Conservation (phyloP, 2,329 filamentous ascomycete species). For the Monosporascus sp. region DNA sequence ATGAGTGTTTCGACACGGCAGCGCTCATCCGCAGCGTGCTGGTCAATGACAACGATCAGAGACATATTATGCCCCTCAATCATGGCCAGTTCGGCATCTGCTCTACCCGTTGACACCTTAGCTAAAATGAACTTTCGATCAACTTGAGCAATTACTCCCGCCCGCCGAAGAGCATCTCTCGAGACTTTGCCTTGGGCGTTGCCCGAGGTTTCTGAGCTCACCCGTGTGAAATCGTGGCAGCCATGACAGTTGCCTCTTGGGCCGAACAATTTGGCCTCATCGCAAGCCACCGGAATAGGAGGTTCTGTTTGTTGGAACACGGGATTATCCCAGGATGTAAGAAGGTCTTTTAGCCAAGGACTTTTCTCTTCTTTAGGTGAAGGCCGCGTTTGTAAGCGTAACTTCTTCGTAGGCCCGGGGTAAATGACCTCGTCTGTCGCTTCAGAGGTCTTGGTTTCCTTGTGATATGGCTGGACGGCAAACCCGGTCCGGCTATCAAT, state of each 20-base stretch:
- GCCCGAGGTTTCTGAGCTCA: slow-evolving; percentile 17
- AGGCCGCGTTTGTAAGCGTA: slow-evolving; percentile 9
- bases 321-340: slow-evolving; percentile 69
- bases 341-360: slow-evolving; percentile 55
- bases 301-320: slow-evolving; percentile 54
- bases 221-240: slow-evolving; percentile 5
- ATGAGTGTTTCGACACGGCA: slow-evolving; percentile 73
- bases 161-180: slow-evolving; percentile 52
- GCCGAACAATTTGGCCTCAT: slow-evolving; percentile 17
- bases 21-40: slow-evolving; percentile 92
- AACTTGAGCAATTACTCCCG: slow-evolving; percentile 72
- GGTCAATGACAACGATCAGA: slow-evolving; percentile 73
- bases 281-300: slow-evolving; percentile 37
- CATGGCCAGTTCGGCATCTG: background rate
- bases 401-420: slow-evolving; percentile 6
- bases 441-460: slow-evolving; percentile 26
- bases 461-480: slow-evolving; percentile 20
- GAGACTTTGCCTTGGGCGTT: slow-evolving; percentile 48
- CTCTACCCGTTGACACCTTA: slow-evolving; percentile 39
- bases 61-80: slow-evolving; percentile 2
- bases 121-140: slow-evolving; percentile 85
- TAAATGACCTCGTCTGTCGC: slow-evolving; percentile 23
- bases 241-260: slow-evolving; percentile 10
- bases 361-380: slow-evolving; percentile 10
- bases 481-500: slow-evolving; percentile 56